Conservation (phyloP, 1,139 yeast species). For the Geotrichum candidum region DNA sequence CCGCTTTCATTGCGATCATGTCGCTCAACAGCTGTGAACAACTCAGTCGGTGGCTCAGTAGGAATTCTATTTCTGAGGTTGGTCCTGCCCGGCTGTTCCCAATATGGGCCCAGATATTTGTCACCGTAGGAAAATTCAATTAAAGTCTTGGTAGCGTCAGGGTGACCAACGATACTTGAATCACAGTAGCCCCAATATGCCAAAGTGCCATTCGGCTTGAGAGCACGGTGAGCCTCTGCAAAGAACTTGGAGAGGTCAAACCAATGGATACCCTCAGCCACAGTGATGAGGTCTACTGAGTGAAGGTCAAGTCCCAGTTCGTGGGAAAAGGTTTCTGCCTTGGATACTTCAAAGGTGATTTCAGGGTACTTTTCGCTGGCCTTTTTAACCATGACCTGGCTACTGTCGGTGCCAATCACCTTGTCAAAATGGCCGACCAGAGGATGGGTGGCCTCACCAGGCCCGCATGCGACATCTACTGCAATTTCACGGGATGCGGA, state of each 20-base stretch:
- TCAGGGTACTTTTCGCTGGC: conserved; percentile 35
- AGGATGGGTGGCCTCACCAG: conserved; percentile 69
- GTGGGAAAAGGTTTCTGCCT: neutral
- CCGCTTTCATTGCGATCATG: conserved; percentile 30
- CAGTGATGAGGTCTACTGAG: conserved; percentile 56
- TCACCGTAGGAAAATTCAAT: conserved; percentile 40
- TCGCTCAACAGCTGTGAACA: conserved; percentile 39
- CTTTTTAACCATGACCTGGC: conserved; percentile 53
- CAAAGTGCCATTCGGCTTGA: conserved; percentile 57
- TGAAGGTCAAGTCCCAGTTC: conserved; percentile 18
- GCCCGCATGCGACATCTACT: conserved; percentile 78
- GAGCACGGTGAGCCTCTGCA: conserved; percentile 43
- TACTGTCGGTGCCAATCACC: conserved; percentile 66
- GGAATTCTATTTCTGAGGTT: conserved; percentile 39
- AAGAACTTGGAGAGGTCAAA: conserved; percentile 53
- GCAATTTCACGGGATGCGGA: conserved; percentile 32
- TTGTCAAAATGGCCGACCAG: conserved; percentile 40
- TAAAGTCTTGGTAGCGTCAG: conserved; percentile 41
- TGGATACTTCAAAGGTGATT: conserved; percentile 9
- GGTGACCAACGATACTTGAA: conserved; percentile 43
- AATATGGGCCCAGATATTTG: conserved; percentile 57
- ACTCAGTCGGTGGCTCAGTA: conserved; percentile 39
- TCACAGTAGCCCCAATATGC: conserved; percentile 80
- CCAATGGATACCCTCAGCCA: conserved; percentile 82
- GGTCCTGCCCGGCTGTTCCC: conserved; percentile 70